Evolutionary conservation across 768 basidiomycete species (phyloP), one percentile per base, ranked within the genome.

Genomic region (Suillus subaureus): DNA sequence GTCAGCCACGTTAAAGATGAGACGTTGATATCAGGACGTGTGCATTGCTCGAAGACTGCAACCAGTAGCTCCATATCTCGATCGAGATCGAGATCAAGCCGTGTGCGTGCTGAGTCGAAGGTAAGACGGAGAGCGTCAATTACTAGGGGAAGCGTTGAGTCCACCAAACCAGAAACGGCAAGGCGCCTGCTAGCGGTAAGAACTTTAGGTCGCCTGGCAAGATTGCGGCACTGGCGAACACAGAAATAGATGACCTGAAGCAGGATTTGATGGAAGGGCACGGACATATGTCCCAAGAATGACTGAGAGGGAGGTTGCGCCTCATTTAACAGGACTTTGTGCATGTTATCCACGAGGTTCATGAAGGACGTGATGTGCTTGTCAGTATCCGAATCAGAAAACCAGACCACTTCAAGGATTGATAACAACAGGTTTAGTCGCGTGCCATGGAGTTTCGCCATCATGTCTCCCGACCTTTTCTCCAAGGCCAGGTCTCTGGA

Each of bases 191-290:
- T 87, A 0, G 88, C 85, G 40, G 82, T 85, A 28, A 89, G 72
- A 0, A 79, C 70, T 65, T 87, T 89, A 3, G 84, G 76, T 2
- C 84, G 78, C 23, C 77, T 78, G 4, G 80, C 73, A 40, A 91
- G 69, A 61, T 79, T 82, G 52, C 89, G 82, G 58, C 85, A 83
- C 64, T 91, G 89, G 51, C 85, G 86, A 16, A 87, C 77, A 66
- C 89, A 91, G 79, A 92, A 93, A 77, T 90, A 96, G 55, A 92
- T 77, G 64, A 94, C 86, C 70, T 94, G 90, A 33, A 98, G 81
- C 61, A 96, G 84, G 0, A 85, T 84, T 52, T 87, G 88, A 73
- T 98, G 96, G 81, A 95, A 94, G 0, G 89, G 86, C 21, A 85
- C 81, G 0, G 89, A 80, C 7, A 87, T 71, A 31, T 83, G 78